A percentile compares a stretch with the other conserved stretches of the same genome.
These are phyloP conservation scores for Cymbopogon flexuosus DNA, from an alignment of 202 grass and related monocot species.

Conservation along the genomic window DNA sequence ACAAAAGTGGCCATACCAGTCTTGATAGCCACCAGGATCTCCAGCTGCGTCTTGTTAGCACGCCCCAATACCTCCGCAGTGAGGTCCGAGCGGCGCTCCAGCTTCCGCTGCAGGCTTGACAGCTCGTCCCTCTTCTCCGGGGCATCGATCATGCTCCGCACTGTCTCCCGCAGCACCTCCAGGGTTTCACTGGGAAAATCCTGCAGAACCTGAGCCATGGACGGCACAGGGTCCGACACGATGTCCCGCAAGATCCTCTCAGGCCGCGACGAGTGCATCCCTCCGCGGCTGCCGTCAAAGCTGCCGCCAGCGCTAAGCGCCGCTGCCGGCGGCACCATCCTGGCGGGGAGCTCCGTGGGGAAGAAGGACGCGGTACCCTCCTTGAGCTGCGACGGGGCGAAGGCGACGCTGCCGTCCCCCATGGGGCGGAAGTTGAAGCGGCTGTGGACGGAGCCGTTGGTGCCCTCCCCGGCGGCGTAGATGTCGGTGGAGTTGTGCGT, in stretches of 20 bases:
- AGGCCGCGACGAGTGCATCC: conserved; percentile 37
- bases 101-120: conserved; percentile 64
- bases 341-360: conserved; percentile 75
- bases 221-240: conserved; percentile 51
- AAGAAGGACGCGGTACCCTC: conserved; percentile 65
- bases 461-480: conserved; percentile 80
- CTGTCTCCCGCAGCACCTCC: conserved; percentile 53
- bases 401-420: conserved; percentile 76
- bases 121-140: conserved; percentile 79
- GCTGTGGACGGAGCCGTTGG: conserved; percentile 86
- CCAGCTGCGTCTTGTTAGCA: conserved; percentile 70
- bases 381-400: conserved; percentile 52
- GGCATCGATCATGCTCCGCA: conserved; percentile 50
- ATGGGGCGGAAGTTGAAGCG: conserved; percentile 73
- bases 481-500: conserved; percentile 84
- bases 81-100: conserved; percentile 71
- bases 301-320: conserved; percentile 47
- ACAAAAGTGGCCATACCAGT: conserved; percentile 53
- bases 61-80: conserved; percentile 54
- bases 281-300: conserved; percentile 55
- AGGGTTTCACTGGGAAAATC: conserved; percentile 56
- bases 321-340: conserved; percentile 12
- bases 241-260: conserved; percentile 64
- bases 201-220: conserved; percentile 64
- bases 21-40: conserved; percentile 87